Percentiles rank a stretch among this genome's conserved stretches.
phyloP scores from a whole-genome alignment of 208 protist species.

The Crithidia mellificae region DNA sequence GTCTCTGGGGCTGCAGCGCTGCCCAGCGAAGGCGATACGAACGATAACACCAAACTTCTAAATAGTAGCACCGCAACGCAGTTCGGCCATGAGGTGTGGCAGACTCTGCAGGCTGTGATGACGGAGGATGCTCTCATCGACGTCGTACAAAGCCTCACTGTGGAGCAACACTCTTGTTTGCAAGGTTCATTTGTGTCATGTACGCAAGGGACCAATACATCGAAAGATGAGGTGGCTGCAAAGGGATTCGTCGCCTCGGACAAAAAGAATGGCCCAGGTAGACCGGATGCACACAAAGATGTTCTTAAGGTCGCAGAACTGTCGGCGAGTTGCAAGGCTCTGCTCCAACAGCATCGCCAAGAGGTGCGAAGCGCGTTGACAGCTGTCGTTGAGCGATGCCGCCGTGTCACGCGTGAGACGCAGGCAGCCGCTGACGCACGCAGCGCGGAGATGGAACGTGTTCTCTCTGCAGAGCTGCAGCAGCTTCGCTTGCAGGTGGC shows the following conservation, averaged over 20 bases:
- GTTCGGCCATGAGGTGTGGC: neutral
- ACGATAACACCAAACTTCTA: neutral
- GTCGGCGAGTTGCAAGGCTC: neutral
- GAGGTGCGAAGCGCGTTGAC: conserved; percentile 3
- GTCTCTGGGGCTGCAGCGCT: neutral
- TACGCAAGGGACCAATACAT: too few species aligned
- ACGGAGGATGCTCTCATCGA: neutral
- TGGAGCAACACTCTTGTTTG: too few species aligned
- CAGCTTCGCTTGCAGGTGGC: conserved; percentile 14
- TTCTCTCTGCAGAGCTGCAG: conserved; percentile 13
- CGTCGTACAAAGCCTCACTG: too few species aligned
- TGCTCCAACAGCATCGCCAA: conserved; percentile 2
- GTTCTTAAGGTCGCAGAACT: neutral
- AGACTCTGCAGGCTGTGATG: neutral
- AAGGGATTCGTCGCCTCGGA: too few species aligned
- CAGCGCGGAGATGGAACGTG: conserved; percentile 7
- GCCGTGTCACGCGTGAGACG: conserved; percentile 6
- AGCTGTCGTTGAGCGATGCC: neutral
- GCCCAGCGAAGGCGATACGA: neutral
- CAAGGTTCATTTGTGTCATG: too few species aligned
- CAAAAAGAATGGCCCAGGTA: too few species aligned
- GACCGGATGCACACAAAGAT: too few species aligned
- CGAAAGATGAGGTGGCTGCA: too few species aligned
- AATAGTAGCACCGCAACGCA: neutral
- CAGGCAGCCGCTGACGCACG: conserved; percentile 1